Percentiles rank a stretch among this genome's conserved stretches.
Evolutionary conservation across 2,329 filamentous ascomycete species (phyloP).

Genomic region (Knufia fluminis): DNA sequence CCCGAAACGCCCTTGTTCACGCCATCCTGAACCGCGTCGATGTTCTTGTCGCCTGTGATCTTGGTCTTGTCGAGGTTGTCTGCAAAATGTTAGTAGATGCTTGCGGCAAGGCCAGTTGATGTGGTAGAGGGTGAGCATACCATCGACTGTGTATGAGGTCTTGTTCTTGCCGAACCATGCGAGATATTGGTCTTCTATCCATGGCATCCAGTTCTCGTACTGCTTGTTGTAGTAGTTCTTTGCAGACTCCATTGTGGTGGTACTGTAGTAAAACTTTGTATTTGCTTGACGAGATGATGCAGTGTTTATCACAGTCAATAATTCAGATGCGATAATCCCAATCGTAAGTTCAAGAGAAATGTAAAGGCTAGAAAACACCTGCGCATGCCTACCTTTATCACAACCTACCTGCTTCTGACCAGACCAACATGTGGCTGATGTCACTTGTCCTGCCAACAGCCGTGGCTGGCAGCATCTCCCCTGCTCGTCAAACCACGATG

Average conservation of each 20-base stretch:
- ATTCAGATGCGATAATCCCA: too few species aligned
- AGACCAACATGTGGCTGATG: constrained; percentile 4
- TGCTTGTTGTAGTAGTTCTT: constrained; percentile 59
- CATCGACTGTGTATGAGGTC: constrained; percentile 59
- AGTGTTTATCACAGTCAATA: background rate
- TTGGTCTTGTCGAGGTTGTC: constrained; percentile 61
- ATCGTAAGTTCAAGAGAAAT: background rate
- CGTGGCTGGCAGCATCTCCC: constrained; percentile 1
- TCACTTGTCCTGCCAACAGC: background rate
- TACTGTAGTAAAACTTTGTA: background rate
- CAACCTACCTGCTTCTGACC: background rate
- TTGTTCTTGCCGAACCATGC: constrained; percentile 70
- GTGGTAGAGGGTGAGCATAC: constrained; percentile 35
- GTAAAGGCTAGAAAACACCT: background rate
- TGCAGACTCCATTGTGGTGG: constrained; percentile 43
- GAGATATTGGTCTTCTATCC: constrained; percentile 65
- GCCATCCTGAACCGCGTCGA: constrained; percentile 60
- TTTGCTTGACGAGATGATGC: background rate
- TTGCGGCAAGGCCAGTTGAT: background rate
- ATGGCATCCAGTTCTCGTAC: constrained; percentile 67
- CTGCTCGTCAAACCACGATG: background rate
- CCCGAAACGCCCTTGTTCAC: constrained; percentile 53
- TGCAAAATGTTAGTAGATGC: constrained; percentile 25
- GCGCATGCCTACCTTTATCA: too few species aligned
- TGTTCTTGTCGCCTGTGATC: constrained; percentile 56